Evolutionary conservation across 176 grass and related monocot species (phyloP), one percentile per base, ranked within the genome.

Genomic region (Raddia distichophylla): DNA sequence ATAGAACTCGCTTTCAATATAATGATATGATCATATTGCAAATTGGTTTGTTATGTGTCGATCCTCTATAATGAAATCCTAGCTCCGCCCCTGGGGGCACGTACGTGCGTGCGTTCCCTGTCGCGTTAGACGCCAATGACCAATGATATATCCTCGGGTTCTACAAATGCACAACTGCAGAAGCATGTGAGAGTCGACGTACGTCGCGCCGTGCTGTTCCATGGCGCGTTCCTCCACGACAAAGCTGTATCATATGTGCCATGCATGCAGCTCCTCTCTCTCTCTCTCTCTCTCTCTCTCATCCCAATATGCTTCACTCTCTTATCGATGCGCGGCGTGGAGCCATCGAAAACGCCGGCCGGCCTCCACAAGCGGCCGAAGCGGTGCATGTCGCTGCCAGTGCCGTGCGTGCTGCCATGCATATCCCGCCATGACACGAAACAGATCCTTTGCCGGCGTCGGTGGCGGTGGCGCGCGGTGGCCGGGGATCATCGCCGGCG

Each of bases 331-430:
- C 44, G 48, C 27, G n/a, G 10, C 13, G 65, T 81, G 83, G 78
- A 71, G 78, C 59, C 78, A 82, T 86, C 60, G 88, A 86, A 82
- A 78, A 82, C 3, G 83, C 53, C 83, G 49, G 83, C 53, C 83
- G 49, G 81, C 9, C 1, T 40, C 51, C 17, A 55, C 20, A 15
- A 54, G 58, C 35, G 45, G 78, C 42, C 40, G 19, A 45, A 43
- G 58, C 8, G 64, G n/a, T 17, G 64, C 3, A 42, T 43, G 56
- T 40, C 3, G 37, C 37, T 40, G 3, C 37, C 37, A 27, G 27
- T 40, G 37, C 37, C 37, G 37, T 40, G 37, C 37, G 37, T 32
- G 47, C 5, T 60, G 60, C 27, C 60, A 15, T 34, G 14, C 60
- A 15, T 34, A 34, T 50, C 18, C 67, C 50, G 1, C 18, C 57